A percentile compares a stretch with the other conserved stretches of the same genome.
These are phyloP conservation scores for Ustilago nuda DNA, from an alignment of 1,284 basidiomycete genomes.

Conservation along the genomic window DNA sequence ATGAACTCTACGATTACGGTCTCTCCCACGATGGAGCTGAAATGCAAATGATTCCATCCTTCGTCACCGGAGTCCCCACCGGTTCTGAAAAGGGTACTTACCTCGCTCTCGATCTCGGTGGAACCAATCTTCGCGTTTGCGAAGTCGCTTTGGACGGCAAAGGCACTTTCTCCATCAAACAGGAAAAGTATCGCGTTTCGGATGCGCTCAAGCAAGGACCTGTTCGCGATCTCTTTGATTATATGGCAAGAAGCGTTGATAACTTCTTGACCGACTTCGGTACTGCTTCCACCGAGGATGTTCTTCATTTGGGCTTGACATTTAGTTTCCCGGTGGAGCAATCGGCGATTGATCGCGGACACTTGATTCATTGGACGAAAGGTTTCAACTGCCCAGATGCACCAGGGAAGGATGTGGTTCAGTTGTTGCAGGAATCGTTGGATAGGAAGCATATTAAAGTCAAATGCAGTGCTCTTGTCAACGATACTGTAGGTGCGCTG, in stretches of 20 bases:
- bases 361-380: constrained; percentile 73
- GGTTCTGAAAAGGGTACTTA: constrained; percentile 65
- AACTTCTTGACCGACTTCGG: constrained; percentile 84
- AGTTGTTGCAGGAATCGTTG: constrained; percentile 90
- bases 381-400: constrained; percentile 73
- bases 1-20: constrained; percentile 56
- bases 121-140: constrained; percentile 78
- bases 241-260: constrained; percentile 94
- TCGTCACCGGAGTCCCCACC: constrained; percentile 63
- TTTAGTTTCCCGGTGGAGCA: constrained; percentile 93
- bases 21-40: constrained; percentile 57
- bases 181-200: constrained; percentile 66
- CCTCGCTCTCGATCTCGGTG: constrained; percentile 64
- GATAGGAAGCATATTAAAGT: constrained; percentile 94
- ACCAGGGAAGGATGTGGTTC: constrained; percentile 89
- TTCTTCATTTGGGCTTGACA: constrained; percentile 75
- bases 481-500: constrained; percentile 92
- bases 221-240: constrained; percentile 72
- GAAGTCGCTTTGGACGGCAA: constrained; percentile 90
- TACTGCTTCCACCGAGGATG: constrained; percentile 66
- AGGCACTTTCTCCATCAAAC: constrained; percentile 83
- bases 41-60: constrained; percentile 67
- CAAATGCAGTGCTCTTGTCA: constrained; percentile 91
- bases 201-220: constrained; percentile 65
- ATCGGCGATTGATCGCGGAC: constrained; percentile 88